Base-by-base conservation (phyloP, 805 yeast species). In the Zygotorulaspora danielsina region DNA sequence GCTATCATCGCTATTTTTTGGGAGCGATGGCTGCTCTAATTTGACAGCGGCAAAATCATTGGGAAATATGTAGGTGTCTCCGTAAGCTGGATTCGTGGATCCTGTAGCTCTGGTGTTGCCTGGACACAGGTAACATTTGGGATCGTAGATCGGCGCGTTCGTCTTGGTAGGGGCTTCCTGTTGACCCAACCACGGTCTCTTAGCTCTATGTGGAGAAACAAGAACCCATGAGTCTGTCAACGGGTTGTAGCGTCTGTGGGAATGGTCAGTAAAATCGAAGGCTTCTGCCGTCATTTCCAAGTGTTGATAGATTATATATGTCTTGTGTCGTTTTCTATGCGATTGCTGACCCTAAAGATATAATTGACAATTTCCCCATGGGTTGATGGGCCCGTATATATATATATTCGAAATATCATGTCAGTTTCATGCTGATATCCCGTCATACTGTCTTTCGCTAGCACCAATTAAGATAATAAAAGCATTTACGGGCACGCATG, bases 121-220 rank as follows among this genome's bases (percentile, higher is more conserved):
- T 1, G 89, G 88, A 61, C 89, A 82, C 46, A 82, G 64, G 59
- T 76, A 82, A 63, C 90, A 82, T 46, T 72, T 72, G 15, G 73
- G 73, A 51, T 82, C 89, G 54, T 75, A 81, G 22, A 49, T 64
- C 4, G 84, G 82, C 45, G 71, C 65, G 19, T 57, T 50, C 11
- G 63, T 67, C 32, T 59, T 66, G 38, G 57, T 51, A 11, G 69
- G 58, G 24, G 66, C 67, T 55, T 82, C 89, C 47, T 77, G 70
- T 45, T 79, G 84, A 25, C 89, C 89, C 57, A 78, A 83, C 89
- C 89, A 82, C 15, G 90, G 89, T 49, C 90, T 69, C 59, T 80
- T 79, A 20, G 87, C 76, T 41, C 89, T 67, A 54, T 82, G 90
- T 5, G 90, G 89, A 11, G 87, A 80, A 36, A 82, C 81, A 36